A percentile compares a stretch with the other conserved stretches of the same genome.
phyloP scores from a whole-genome alignment of 192 early-diverging fungal species.

The Neocallimastix lanati region DNA sequence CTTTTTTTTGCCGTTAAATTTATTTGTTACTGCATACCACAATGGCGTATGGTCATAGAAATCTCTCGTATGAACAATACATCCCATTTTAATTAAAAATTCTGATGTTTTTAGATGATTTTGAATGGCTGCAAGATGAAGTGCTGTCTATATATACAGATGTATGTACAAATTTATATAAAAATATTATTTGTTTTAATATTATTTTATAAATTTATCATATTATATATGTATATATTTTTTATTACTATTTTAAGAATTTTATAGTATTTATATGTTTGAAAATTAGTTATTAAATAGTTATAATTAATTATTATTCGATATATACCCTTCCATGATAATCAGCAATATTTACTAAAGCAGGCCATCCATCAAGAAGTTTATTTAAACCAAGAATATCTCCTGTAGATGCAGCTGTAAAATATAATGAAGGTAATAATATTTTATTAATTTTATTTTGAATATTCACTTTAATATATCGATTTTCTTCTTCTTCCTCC shows the following conservation, averaged over 20 bases:
- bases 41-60: slow-evolving; percentile 75
- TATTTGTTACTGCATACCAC: slow-evolving; percentile 54
- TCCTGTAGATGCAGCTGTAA: slow-evolving; percentile 5
- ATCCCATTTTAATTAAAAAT: slow-evolving; percentile 62
- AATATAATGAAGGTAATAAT: slow-evolving; percentile 1
- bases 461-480: neutral
- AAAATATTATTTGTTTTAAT: slow-evolving; percentile 28
- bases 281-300: no score
- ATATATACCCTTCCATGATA: slow-evolving; percentile 3
- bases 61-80: slow-evolving; percentile 79
- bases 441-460: neutral
- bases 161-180: no score
- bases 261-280: no score
- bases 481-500: neutral
- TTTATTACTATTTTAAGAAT: no score
- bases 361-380: neutral
- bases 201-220: no score
- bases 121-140: slow-evolving; percentile 70
- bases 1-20: slow-evolving; percentile 24
- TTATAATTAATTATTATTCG: no score
- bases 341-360: slow-evolving; percentile 7
- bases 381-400: neutral
- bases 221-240: no score
- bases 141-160: no score
- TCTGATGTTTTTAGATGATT: slow-evolving; percentile 54